These are phyloP conservation scores for Akanthomyces lecanii DNA, from an alignment of 2,329 filamentous ascomycete species.

Conservation along the genomic window DNA sequence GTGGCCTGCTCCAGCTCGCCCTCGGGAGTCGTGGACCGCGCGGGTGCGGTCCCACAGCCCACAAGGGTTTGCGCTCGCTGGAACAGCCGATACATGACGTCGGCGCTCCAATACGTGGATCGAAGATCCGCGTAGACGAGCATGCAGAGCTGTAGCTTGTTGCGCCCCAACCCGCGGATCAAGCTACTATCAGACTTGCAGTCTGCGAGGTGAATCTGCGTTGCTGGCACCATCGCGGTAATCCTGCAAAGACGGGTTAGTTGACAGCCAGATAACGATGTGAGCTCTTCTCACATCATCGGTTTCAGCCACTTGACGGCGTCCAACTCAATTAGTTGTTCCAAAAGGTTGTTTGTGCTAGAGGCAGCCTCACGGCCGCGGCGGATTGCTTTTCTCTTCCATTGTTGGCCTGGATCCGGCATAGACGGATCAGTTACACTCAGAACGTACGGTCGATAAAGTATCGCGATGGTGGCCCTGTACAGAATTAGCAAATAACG, in stretches of 20 bases:
- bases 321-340: conserved; percentile 7
- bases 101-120: conserved; percentile 10
- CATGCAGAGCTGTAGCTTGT: conserved; percentile 12
- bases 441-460: neutral
- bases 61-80: neutral
- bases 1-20: neutral
- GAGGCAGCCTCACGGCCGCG: conserved; percentile 11
- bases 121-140: neutral
- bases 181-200: conserved; percentile 1
- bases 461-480: neutral
- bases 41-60: neutral
- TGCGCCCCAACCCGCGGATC: neutral
- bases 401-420: neutral
- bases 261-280: no score
- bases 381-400: neutral
- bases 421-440: neutral
- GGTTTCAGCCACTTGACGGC: conserved; percentile 4
- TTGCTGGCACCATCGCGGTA: conserved; percentile 10
- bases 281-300: conserved; percentile 1
- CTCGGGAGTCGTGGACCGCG: neutral
- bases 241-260: neutral
- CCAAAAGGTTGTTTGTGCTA: neutral
- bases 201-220: conserved; percentile 9
- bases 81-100: conserved; percentile 14
- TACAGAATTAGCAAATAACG: neutral